Percentiles rank a stretch among this genome's conserved stretches.
Evolutionary conservation across 2,329 filamentous ascomycete species (phyloP).

Genomic region (Cladosporium sp.): DNA sequence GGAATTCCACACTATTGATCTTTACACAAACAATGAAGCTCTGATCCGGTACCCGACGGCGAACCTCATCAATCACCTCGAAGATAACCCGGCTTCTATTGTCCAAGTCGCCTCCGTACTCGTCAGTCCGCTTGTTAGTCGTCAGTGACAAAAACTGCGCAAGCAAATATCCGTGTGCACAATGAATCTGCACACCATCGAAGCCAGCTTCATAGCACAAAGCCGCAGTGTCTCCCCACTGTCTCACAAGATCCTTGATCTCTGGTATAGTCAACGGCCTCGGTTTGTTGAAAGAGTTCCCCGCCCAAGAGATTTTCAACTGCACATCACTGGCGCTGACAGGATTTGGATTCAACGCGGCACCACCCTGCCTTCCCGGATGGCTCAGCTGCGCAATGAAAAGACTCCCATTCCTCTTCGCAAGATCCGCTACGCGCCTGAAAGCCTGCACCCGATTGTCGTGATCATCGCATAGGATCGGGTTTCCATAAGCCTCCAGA

Average conservation of each 20-base stretch:
- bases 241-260: conserved; percentile 25
- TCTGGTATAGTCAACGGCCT: conserved; percentile 24
- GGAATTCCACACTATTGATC: conserved; percentile 29
- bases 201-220: conserved; percentile 26
- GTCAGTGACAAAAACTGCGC: conserved; percentile 38
- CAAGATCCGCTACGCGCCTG: conserved; percentile 18
- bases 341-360: conserved; percentile 26
- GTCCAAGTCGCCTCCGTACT: conserved; percentile 39
- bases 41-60: conserved; percentile 19
- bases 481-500: conserved; percentile 29
- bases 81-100: conserved; percentile 36
- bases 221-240: conserved; percentile 24
- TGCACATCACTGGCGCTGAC: conserved; percentile 30
- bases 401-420: conserved; percentile 24
- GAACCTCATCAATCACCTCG: conserved; percentile 37
- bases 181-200: conserved; percentile 31
- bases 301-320: conserved; percentile 24
- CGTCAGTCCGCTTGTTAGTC: conserved; percentile 39
- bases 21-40: conserved; percentile 29
- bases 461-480: conserved; percentile 25
- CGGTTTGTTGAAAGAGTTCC: conserved; percentile 27
- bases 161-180: conserved; percentile 39
- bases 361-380: conserved; percentile 27
- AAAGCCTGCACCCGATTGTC: conserved; percentile 25
- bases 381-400: conserved; percentile 29